Conservation (phyloP, 805 yeast genomes). For the Candida dajiaensis region DNA sequence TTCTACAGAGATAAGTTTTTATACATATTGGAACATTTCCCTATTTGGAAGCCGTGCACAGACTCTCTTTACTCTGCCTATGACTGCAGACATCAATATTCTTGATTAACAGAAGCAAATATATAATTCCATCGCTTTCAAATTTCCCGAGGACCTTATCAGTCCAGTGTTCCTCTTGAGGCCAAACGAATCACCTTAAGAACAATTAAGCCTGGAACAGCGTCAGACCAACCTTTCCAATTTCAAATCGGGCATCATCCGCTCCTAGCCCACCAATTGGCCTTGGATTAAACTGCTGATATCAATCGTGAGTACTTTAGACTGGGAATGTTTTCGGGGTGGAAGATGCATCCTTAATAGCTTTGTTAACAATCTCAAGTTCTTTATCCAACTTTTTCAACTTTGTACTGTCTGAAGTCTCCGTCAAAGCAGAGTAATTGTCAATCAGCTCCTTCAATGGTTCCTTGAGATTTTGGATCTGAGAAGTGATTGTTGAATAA, state of each 20-base stretch:
- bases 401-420: conserved; percentile 1
- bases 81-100: background rate
- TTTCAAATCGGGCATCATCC: too few species aligned
- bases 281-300: too few species aligned
- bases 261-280: background rate
- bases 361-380: background rate
- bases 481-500: conserved; percentile 6
- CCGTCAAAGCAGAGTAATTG: conserved; percentile 7
- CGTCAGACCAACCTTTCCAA: too few species aligned
- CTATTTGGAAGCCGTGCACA: too few species aligned
- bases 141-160: background rate
- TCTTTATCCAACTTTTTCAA: background rate
- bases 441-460: conserved; percentile 8
- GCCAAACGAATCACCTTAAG: background rate
- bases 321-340: background rate
- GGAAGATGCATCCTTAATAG: background rate
- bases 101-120: too few species aligned
- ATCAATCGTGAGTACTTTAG: background rate
- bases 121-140: background rate
- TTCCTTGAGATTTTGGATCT: conserved; percentile 5
- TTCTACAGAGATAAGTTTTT: background rate
- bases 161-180: background rate
- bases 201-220: too few species aligned
- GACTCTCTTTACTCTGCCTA: too few species aligned
- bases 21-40: too few species aligned